Evolutionary conservation across 257 asterid genomes (phyloP).

Genomic region (Solanum sparsipilum): DNA sequence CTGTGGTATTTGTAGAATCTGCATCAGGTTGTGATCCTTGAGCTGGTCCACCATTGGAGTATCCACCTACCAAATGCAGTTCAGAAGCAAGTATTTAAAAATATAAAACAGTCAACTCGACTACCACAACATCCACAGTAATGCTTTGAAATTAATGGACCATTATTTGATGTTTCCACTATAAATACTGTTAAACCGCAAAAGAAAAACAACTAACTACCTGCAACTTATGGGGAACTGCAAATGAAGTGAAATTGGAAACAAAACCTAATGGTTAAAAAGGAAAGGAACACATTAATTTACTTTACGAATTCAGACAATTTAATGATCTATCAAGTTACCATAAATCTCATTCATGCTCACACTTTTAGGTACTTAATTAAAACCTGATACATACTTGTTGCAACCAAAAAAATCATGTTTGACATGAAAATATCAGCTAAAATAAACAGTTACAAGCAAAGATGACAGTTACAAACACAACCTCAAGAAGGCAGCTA

Average conservation of each 20-base stretch:
- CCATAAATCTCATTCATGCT: neutral
- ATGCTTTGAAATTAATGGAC: neutral
- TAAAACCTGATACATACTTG: neutral
- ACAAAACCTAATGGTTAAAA: neutral
- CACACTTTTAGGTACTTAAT: neutral
- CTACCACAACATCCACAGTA: neutral
- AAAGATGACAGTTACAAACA: neutral
- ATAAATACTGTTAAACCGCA: neutral
- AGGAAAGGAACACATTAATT: neutral
- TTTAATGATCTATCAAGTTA: neutral
- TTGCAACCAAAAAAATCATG: neutral
- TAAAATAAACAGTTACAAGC: neutral
- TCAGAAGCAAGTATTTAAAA: neutral
- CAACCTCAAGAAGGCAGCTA: neutral
- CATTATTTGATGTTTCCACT: neutral
- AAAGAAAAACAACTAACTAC: neutral
- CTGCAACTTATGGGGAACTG: neutral
- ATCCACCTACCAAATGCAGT: constrained; percentile 50
- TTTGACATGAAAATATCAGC: neutral
- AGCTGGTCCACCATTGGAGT: constrained; percentile 53
- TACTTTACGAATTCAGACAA: neutral
- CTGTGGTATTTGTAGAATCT: constrained; percentile 81
- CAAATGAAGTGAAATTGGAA: neutral
- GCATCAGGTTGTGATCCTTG: constrained; percentile 72
- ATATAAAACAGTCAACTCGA: neutral